phyloP scores from a whole-genome alignment of 768 basidiomycete species.

The Rhizopogon sp. region DNA sequence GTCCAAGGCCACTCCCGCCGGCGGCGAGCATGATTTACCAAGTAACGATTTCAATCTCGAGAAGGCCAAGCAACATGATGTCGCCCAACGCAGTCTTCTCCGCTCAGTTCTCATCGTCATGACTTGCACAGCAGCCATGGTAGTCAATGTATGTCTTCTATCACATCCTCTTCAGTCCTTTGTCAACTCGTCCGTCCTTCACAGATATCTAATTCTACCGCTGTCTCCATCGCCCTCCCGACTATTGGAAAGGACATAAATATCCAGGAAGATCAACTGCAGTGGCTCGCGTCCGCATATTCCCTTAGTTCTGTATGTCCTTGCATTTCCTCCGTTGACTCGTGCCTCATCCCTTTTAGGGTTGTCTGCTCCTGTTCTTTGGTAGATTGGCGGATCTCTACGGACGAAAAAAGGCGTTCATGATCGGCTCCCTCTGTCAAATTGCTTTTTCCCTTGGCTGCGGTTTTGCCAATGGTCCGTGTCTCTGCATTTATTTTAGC shows the following conservation, averaged over 20 bases:
- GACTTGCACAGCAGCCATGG: constrained; percentile 36
- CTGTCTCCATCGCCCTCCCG: constrained; percentile 48
- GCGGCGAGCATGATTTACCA: constrained; percentile 9
- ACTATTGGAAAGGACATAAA: constrained; percentile 45
- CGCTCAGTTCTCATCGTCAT: constrained; percentile 27
- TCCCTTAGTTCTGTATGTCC: constrained; percentile 59
- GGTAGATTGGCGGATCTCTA: constrained; percentile 80
- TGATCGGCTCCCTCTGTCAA: constrained; percentile 52
- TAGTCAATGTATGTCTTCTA: constrained; percentile 27
- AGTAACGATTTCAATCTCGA: constrained; percentile 8
- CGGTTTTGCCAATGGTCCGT: constrained; percentile 54
- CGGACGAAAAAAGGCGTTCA: constrained; percentile 67
- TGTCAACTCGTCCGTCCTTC: background rate
- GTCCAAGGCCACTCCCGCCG: background rate
- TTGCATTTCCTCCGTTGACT: background rate
- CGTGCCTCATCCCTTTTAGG: constrained; percentile 32
- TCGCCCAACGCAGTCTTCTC: constrained; percentile 14
- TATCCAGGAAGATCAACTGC: constrained; percentile 47
- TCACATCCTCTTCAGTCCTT: background rate
- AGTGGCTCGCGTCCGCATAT: constrained; percentile 68
- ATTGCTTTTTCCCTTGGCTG: constrained; percentile 57
- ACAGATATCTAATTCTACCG: constrained; percentile 32
- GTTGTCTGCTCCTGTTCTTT: constrained; percentile 70
- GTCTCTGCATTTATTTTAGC: background rate
- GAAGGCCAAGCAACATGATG: background rate